Evolutionary conservation across 106 monocot genomes (phyloP).

Genomic region (Platanthera guangdongensis): DNA sequence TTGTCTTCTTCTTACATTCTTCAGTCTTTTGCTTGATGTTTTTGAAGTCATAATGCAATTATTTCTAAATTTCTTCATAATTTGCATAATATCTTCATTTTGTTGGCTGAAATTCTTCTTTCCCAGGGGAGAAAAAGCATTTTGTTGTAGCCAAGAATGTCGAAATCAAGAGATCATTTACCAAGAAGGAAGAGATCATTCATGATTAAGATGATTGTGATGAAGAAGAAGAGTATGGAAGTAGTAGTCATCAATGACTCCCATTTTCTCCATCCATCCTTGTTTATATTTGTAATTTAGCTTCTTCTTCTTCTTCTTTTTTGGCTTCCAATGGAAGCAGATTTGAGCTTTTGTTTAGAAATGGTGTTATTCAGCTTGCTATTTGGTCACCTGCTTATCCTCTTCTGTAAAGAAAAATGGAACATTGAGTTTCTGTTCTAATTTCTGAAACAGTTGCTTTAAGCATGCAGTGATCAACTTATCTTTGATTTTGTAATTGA

Average conservation of each 20-base stretch:
- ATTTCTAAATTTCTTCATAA: not conserved
- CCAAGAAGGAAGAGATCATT: slow-evolving; percentile 3
- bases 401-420: not conserved
- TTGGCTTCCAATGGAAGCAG: not conserved
- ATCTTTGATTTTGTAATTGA: no score
- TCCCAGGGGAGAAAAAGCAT: slow-evolving; percentile 20
- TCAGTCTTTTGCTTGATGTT: not conserved
- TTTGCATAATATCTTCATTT: not conserved
- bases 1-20: not conserved
- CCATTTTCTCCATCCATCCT: not conserved
- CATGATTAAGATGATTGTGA: not conserved
- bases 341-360: not conserved
- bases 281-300: not conserved
- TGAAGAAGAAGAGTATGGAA: not conserved
- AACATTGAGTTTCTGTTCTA: not conserved
- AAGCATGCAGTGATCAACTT: no score
- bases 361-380: not conserved
- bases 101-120: not conserved
- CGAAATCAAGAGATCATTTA: slow-evolving; percentile 11
- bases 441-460: not conserved
- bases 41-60: not conserved
- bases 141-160: slow-evolving; percentile 20
- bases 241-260: not conserved
- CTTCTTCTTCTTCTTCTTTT: not conserved
- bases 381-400: not conserved